Base-by-base conservation (phyloP, 2,329 filamentous ascomycete genomes). In the Xylariales sp. region DNA sequence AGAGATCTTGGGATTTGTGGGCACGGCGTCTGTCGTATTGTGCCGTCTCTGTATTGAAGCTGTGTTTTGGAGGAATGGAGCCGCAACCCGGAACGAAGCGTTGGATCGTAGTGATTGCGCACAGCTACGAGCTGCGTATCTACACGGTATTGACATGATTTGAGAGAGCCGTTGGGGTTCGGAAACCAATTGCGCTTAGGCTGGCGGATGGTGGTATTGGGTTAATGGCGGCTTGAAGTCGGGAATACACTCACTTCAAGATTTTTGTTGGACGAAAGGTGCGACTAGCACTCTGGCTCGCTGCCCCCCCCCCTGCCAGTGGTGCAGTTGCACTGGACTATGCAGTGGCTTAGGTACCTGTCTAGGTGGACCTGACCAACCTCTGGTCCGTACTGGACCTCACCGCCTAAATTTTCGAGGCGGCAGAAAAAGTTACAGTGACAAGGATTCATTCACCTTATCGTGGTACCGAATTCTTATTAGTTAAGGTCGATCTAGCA, bases 1-100 rank as follows among this genome's bases (percentile, higher is more conserved):
- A 75, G 90, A 83, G 77, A 99, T 97, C 88, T 99, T 99, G 71
- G 96, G 94, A 83, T 93, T 97, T 70, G 85, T 82, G 75, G 67
- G 36, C 12, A 85, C 85, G 65, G 89, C 89, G 76, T 94, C 92
- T 75, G 93, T 94, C 71, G 93, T 95, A 82, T 96, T 92, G 91
- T 93, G 94, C 88, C 96, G 90, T 83, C 92, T 89, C 79, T 89
- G 79, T 72, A 81, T 79, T 49, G 81, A 78, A 64, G 81, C 82
- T 78, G 83, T 83, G 75, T 80, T 85, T 80, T 83, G 83, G 62
- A 83, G 71, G 70, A 82, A 76, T 56, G 82, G 78, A 49, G 79
- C 79, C 64, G 86, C 82, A 71, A 81, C 79, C 75, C 85, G 82
- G 72, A 85, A 71, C 59, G 83, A 78, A 73, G 78, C 74, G 69